These are phyloP conservation scores for Claviceps sp. DNA, from an alignment of 2,329 filamentous ascomycete species.

Conservation along the genomic window DNA sequence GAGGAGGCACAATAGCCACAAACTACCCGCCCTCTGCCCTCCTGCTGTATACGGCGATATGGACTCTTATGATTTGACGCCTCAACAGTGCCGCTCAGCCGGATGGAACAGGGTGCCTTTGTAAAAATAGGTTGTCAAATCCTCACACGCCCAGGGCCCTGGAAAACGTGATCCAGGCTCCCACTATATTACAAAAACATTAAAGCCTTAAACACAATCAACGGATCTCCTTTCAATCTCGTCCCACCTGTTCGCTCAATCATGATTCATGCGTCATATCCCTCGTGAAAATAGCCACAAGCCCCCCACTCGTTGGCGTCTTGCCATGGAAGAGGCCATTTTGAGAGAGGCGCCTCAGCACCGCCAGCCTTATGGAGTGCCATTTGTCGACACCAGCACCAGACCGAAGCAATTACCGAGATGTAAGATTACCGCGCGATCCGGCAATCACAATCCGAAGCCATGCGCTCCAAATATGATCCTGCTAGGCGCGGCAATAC, in stretches of 20 bases:
- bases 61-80: neutral
- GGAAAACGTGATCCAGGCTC: too few relatives aligned
- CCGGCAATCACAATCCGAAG: too few relatives aligned
- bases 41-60: neutral
- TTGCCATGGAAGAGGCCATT: conserved; percentile 14
- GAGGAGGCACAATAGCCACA: neutral
- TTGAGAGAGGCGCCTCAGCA: conserved; percentile 13
- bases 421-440: conserved; percentile 20
- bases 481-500: too few relatives aligned
- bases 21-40: neutral
- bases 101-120: too few relatives aligned
- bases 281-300: conserved; percentile 21
- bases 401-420: conserved; percentile 23
- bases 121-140: too few relatives aligned
- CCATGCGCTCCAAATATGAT: too few relatives aligned
- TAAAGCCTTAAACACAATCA: too few relatives aligned
- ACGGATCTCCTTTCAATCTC: conserved; percentile 6
- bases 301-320: conserved; percentile 9
- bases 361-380: conserved; percentile 11
- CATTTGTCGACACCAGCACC: conserved; percentile 25
- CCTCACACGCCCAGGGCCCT: too few relatives aligned
- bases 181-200: too few relatives aligned
- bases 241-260: conserved; percentile 30
- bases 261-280: conserved; percentile 36
- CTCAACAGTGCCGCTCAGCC: too few relatives aligned